Evolutionary conservation across 148 eudicot species (phyloP).

Genomic region (Rhododendron henanense): DNA sequence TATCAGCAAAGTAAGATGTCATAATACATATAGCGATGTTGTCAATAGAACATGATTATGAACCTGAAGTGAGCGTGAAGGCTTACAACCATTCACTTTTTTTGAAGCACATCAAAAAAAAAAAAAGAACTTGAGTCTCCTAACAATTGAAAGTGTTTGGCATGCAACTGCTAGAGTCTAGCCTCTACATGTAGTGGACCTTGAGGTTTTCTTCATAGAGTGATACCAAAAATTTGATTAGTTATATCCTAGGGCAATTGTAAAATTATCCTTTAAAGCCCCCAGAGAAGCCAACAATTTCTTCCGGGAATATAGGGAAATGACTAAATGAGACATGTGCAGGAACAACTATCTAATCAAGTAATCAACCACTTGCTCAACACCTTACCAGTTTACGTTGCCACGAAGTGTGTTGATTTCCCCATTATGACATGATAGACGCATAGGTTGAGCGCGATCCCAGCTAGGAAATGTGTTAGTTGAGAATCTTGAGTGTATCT

Average conservation of each 20-base stretch:
- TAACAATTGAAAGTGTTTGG: background rate
- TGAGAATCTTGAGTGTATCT: slow-evolving; percentile 96
- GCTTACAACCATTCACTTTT: background rate
- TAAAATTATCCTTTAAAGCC: background rate
- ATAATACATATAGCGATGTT: background rate
- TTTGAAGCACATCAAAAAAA: no score
- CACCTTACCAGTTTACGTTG: slow-evolving; percentile 81
- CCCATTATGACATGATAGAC: slow-evolving; percentile 91
- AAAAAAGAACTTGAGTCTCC: background rate
- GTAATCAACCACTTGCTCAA: background rate
- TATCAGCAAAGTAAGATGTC: background rate
- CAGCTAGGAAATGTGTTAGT: slow-evolving; percentile 99
- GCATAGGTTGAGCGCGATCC: slow-evolving; percentile 99
- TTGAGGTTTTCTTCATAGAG: background rate
- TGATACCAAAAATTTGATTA: background rate
- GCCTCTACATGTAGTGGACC: background rate
- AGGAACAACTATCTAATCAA: background rate
- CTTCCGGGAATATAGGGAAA: background rate
- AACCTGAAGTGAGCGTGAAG: background rate
- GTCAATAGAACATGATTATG: background rate
- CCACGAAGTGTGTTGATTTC: slow-evolving; percentile 98
- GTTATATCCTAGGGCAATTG: background rate
- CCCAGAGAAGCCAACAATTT: background rate
- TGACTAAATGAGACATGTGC: background rate
- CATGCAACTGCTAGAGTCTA: background rate